Percentiles rank a stretch among this genome's conserved stretches.
phyloP scores from a whole-genome alignment of 2,329 filamentous ascomycete genomes.

The Fusarium sp. region DNA sequence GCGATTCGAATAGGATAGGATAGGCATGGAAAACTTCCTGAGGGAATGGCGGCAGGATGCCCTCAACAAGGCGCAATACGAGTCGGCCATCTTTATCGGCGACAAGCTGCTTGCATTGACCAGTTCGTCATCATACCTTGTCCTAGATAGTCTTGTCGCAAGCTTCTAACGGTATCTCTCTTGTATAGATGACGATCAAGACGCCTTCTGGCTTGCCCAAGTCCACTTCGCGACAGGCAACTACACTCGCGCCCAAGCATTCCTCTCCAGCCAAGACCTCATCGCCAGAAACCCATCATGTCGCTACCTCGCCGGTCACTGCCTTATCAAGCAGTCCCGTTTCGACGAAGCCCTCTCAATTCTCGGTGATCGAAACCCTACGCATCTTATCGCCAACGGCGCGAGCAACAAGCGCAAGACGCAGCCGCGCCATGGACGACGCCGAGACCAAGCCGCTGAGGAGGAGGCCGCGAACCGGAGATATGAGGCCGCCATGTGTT shows the following conservation, averaged over 20 bases:
- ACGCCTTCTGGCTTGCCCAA: conserved; percentile 98
- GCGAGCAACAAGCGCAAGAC: conserved; percentile 58
- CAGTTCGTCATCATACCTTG: conserved; percentile 69
- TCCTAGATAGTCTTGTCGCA: neutral
- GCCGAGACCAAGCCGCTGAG: conserved; percentile 58
- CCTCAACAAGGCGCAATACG: conserved; percentile 95
- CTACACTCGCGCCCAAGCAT: conserved; percentile 90
- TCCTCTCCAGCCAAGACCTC: conserved; percentile 87
- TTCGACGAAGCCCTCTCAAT: conserved; percentile 90
- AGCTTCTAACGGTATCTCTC: conserved; percentile 21
- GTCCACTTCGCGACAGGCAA: conserved; percentile 97
- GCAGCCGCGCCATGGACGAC: conserved; percentile 53
- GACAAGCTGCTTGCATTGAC: conserved; percentile 97
- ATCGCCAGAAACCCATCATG: conserved; percentile 87
- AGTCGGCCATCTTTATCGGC: conserved; percentile 95
- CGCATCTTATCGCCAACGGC: conserved; percentile 80
- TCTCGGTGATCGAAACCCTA: conserved; percentile 94
- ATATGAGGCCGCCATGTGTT: conserved; percentile 98
- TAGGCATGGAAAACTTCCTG: conserved; percentile 89
- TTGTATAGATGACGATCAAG: conserved; percentile 84
- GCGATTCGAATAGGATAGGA: conserved; percentile 18
- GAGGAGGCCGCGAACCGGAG: conserved; percentile 83
- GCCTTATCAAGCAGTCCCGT: conserved; percentile 91
- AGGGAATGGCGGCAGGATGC: conserved; percentile 96
- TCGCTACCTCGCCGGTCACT: conserved; percentile 93